Conservation (phyloP, 2,329 filamentous ascomycete species). For the Talaromyces sp. region DNA sequence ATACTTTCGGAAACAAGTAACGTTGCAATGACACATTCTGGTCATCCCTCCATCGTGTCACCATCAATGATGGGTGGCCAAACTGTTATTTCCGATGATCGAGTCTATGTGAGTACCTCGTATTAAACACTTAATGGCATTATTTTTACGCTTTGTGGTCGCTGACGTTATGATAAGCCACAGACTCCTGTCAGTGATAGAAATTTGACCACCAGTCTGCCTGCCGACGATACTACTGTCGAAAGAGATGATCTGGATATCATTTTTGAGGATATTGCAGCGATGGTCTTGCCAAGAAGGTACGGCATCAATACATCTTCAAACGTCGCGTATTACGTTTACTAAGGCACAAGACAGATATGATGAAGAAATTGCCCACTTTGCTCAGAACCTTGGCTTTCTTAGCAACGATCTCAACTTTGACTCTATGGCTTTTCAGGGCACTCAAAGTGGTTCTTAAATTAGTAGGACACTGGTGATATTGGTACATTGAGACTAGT, state of each 20-base stretch:
- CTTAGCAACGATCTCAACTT: constrained; percentile 17
- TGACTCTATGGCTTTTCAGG: constrained; percentile 17
- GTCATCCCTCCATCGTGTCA: neutral
- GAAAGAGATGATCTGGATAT: constrained; percentile 17
- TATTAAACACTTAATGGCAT: no score
- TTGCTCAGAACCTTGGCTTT: constrained; percentile 21
- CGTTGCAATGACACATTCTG: neutral
- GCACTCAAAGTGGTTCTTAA: constrained; percentile 2
- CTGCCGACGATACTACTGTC: neutral
- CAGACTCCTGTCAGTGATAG: constrained; percentile 4
- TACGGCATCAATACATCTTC: neutral
- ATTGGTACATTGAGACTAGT: neutral
- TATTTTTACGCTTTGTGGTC: no score
- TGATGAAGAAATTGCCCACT: constrained; percentile 16
- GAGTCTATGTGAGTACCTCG: constrained; percentile 5
- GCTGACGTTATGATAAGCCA: neutral
- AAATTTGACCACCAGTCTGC: neutral
- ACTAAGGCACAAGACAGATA: constrained; percentile 13
- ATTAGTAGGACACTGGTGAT: neutral
- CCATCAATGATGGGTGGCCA: neutral
- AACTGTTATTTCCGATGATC: neutral
- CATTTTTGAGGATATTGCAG: constrained; percentile 20
- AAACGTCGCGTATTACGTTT: neutral
- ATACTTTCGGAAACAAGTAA: neutral
- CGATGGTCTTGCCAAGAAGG: constrained; percentile 19